Base-by-base conservation (phyloP, 2,329 filamentous ascomycete species). In the Venturia asperata region DNA sequence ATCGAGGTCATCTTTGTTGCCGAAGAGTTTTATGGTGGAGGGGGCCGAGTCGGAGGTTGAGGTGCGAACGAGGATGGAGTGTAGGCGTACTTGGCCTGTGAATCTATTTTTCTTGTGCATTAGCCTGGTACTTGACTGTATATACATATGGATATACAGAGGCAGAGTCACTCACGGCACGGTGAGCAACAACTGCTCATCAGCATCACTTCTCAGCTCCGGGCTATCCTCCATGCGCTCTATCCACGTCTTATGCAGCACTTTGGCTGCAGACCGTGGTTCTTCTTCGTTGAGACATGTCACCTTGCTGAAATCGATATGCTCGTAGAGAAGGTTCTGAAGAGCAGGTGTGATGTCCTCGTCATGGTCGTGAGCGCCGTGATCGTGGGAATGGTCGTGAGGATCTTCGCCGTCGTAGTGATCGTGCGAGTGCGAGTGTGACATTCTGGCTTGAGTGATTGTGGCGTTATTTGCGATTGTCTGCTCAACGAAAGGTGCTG, bases 181-280 rank as follows among this genome's bases (percentile, higher is more conserved):
- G 68, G 88, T 87, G 82, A 99, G 91, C 65, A 99, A 79, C n/a
- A 99, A 77, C 79, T 99, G 92, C 79, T 96, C 92, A 74, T 97
- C 94, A 0, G 88, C 87, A 74, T 95, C 90, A 73, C 91, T 96
- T 71, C 83, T 85, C 39, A 99, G 82, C 77, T 95, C 89, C 0
- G 92, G 91, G 70, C 85, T 79, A 3, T 82, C 75, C 19, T 85
- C 76, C 67, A 97, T 76, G 65, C 94, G 82, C 77, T 97, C 88
- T 6, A 84, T 83, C 92, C 92, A 99, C 65, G 92, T 91, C 82
- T 99, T 99, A 78, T 91, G 87, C 43, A 95, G 85, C 39, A 97
- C 83, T 1, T 84, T 85, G 69, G 85, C 84, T 21, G 92, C 94
- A 0, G 87, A 83, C 66, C 87, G 84, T 9, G 85, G 78, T 17